Percentiles rank a stretch among this genome's conserved stretches.
phyloP scores from a whole-genome alignment of 1,284 basidiomycete genomes.

The Leccinum insigne region DNA sequence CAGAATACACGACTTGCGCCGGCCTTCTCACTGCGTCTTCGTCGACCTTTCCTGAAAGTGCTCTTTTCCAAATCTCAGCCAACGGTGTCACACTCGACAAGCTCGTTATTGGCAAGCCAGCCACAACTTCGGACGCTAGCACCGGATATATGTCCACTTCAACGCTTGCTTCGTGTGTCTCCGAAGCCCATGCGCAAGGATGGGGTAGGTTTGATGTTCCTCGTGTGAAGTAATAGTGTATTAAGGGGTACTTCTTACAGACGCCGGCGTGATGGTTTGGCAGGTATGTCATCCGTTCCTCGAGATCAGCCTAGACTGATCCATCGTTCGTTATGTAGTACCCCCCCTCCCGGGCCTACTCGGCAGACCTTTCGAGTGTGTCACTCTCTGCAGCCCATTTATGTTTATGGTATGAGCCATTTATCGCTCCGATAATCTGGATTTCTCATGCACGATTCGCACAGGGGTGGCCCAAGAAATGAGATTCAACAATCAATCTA shows the following conservation, averaged over 20 bases:
- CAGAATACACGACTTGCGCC: background rate
- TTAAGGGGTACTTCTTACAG: constrained; percentile 26
- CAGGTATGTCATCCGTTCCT: constrained; percentile 14
- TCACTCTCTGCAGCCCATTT: too few relatives aligned
- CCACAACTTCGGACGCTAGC: constrained; percentile 46
- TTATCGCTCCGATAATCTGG: too few relatives aligned
- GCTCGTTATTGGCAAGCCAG: constrained; percentile 66
- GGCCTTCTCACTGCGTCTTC: background rate
- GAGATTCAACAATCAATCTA: too few relatives aligned
- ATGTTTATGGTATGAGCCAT: too few relatives aligned
- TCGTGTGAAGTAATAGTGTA: constrained; percentile 31
- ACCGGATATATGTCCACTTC: constrained; percentile 39
- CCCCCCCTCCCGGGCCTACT: constrained; percentile 4
- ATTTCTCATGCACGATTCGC: too few relatives aligned
- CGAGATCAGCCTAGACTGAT: constrained; percentile 38
- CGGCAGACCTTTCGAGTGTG: too few relatives aligned
- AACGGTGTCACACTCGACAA: constrained; percentile 38
- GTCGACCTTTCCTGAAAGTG: background rate
- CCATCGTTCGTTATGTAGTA: too few relatives aligned
- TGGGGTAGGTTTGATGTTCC: background rate
- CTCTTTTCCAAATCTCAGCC: background rate
- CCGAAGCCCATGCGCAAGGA: background rate
- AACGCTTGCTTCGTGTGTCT: background rate
- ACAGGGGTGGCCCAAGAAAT: too few relatives aligned
- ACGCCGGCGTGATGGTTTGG: constrained; percentile 51